Conservation (phyloP, 106 monocot genomes). For the Dendrobium chrysotoxum region DNA sequence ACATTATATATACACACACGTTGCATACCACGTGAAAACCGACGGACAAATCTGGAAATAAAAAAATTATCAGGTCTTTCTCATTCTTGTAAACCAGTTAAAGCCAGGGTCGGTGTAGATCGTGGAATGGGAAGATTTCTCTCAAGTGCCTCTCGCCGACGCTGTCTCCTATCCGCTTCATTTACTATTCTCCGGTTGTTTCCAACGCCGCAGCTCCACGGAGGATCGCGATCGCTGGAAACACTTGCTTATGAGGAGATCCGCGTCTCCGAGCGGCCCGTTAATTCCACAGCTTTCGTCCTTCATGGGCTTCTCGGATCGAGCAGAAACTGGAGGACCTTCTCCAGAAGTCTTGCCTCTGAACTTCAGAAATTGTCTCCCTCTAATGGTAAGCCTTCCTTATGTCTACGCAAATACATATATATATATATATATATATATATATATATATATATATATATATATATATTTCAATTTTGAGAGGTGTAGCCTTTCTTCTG, state of each 20-base stretch:
- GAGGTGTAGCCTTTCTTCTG: neutral
- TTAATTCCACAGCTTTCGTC: constrained; percentile 40
- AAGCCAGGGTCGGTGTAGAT: neutral
- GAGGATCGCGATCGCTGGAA: constrained; percentile 16
- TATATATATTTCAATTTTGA: too few relatives aligned
- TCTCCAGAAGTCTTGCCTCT: constrained; percentile 35
- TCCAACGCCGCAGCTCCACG: constrained; percentile 9
- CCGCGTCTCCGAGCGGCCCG: constrained; percentile 22
- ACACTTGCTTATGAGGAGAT: constrained; percentile 62
- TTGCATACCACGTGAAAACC: too few relatives aligned
- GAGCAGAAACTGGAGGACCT: constrained; percentile 51
- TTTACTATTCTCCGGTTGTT: constrained; percentile 2
- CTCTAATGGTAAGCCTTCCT: constrained; percentile 23
- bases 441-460: too few relatives aligned
- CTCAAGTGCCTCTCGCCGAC: constrained; percentile 1
- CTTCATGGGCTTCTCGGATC: constrained; percentile 66
- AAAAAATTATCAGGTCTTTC: too few relatives aligned
- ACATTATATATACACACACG: too few relatives aligned
- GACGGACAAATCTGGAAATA: too few relatives aligned
- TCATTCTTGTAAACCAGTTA: too few relatives aligned
- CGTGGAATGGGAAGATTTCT: constrained; percentile 7
- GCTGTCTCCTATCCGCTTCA: constrained; percentile 19
- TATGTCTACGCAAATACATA: too few relatives aligned
- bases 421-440: too few relatives aligned
- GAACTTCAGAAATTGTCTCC: constrained; percentile 36